phyloP scores from a whole-genome alignment of 2,329 filamentous ascomycete species.

The Lecanicillium sp. region DNA sequence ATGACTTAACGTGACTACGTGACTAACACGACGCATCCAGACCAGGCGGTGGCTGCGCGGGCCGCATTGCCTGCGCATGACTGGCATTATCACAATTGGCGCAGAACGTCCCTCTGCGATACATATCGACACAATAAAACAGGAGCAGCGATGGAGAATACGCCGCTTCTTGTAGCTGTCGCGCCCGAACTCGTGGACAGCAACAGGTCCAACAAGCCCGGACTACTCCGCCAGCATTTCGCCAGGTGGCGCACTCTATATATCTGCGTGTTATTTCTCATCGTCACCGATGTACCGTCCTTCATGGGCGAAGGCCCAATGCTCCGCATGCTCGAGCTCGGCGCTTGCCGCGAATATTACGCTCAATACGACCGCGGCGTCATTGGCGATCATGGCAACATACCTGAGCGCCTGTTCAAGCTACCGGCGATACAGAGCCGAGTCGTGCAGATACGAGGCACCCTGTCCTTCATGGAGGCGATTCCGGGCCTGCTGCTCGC shows the following conservation, averaged over 20 bases:
- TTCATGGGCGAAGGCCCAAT: conserved; percentile 1
- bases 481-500: neutral
- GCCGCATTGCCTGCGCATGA: no score
- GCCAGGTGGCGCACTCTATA: neutral
- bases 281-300: neutral
- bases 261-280: neutral
- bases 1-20: no score
- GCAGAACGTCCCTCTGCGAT: no score
- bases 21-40: no score
- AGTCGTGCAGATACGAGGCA: neutral
- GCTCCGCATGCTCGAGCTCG: conserved; percentile 7
- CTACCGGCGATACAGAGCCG: neutral
- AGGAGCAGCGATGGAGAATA: no score
- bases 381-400: neutral
- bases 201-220: no score
- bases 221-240: no score
- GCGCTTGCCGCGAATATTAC: neutral
- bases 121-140: no score
- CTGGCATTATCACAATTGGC: no score
- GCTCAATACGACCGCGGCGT: neutral
- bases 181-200: no score
- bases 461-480: neutral
- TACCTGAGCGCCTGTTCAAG: conserved; percentile 4
- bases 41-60: no score
- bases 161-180: no score